Conservation (phyloP, 139 green algal genomes). For the Tetraselmis striata region DNA sequence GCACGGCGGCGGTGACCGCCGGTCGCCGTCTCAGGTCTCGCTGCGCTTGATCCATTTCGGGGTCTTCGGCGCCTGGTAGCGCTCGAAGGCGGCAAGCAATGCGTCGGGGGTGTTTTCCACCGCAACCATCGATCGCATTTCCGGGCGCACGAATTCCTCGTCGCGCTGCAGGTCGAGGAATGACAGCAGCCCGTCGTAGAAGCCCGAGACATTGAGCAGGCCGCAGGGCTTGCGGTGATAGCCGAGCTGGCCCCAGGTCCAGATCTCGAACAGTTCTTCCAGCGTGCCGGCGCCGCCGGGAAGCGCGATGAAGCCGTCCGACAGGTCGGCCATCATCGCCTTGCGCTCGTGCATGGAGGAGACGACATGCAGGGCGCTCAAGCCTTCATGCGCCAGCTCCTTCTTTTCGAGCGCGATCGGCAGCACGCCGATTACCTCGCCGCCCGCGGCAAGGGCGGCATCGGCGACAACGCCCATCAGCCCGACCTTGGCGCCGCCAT, state of each 20-base stretch:
- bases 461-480: too few species aligned
- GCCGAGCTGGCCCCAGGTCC: conserved; percentile 18
- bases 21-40: too few species aligned
- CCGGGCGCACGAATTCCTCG: conserved; percentile 8
- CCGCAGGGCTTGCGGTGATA: conserved; percentile 15
- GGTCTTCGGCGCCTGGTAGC: too few species aligned
- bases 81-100: too few species aligned
- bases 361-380: conserved; percentile 1
- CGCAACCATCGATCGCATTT: too few species aligned
- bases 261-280: conserved; percentile 15
- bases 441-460: too few species aligned
- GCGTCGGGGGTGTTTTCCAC: too few species aligned
- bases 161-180: neutral
- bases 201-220: conserved; percentile 16
- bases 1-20: too few species aligned
- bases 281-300: conserved; percentile 17
- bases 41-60: too few species aligned
- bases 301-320: conserved; percentile 12
- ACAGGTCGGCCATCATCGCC: conserved; percentile 9
- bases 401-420: neutral
- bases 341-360: conserved; percentile 19
- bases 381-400: conserved; percentile 9
- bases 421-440: conserved; percentile 10
- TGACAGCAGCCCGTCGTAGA: conserved; percentile 3
- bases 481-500: too few species aligned